These are phyloP conservation scores for Silene uniflora DNA, from an alignment of 148 eudicot genomes.

Conservation along the genomic window DNA sequence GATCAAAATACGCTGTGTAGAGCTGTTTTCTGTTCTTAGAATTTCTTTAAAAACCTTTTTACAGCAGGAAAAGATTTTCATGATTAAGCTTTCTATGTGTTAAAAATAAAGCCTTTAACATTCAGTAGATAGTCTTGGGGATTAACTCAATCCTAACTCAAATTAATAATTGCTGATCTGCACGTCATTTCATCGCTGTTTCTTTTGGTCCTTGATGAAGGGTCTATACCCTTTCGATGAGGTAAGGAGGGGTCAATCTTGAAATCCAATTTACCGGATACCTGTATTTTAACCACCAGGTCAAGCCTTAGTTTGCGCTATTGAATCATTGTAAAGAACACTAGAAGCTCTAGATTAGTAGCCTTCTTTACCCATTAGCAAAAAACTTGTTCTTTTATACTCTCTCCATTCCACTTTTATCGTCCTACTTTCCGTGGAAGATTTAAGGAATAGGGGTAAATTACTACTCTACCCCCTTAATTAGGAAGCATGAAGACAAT, in stretches of 20 bases:
- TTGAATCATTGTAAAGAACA: background rate
- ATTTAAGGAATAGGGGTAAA: too few species aligned
- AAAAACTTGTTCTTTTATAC: too few species aligned
- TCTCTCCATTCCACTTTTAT: too few species aligned
- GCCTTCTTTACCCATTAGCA: too few species aligned
- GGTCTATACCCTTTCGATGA: background rate
- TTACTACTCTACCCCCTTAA: too few species aligned
- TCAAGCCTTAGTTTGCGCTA: background rate
- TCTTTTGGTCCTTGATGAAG: background rate
- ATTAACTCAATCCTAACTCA: too few species aligned
- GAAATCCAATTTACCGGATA: background rate
- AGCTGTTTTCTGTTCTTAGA: too few species aligned
- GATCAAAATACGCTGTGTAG: too few species aligned
- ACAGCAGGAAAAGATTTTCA: background rate
- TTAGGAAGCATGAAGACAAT: too few species aligned
- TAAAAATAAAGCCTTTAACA: background rate
- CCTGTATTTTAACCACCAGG: background rate
- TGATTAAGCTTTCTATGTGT: background rate
- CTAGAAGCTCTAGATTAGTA: too few species aligned
- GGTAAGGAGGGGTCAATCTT: too few species aligned
- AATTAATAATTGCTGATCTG: background rate
- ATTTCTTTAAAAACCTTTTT: background rate
- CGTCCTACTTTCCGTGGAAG: too few species aligned
- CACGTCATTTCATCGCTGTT: background rate
- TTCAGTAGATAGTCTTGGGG: background rate